Conservation (phyloP, 345 rosid genomes). For the Salix koriyanagi region DNA sequence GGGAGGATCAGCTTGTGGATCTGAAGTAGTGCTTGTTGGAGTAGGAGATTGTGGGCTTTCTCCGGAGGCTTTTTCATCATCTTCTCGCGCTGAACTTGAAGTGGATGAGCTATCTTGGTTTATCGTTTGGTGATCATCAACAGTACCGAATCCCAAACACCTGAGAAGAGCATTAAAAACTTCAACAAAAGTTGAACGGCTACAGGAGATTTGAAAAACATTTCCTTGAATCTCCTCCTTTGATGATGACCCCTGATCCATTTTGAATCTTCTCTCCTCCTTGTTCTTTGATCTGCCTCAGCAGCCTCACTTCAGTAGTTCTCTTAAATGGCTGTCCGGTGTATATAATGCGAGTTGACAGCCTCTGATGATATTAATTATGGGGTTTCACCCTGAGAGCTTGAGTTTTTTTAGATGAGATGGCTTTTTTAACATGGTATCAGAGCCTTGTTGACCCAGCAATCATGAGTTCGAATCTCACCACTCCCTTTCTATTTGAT, state of each 20-base stretch:
- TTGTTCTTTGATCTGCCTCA: background rate
- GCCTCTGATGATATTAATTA: background rate
- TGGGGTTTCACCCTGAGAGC: fast-evolving
- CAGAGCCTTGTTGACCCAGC: too few relatives aligned
- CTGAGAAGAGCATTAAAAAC: background rate
- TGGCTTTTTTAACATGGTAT: too few relatives aligned
- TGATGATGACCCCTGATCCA: background rate
- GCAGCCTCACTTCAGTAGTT: background rate
- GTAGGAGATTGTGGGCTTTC: background rate
- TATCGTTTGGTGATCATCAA: background rate
- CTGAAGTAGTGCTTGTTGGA: background rate
- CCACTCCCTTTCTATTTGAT: too few relatives aligned
- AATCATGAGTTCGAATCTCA: too few relatives aligned
- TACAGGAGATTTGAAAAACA: background rate
- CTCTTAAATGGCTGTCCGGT: background rate
- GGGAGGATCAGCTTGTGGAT: background rate
- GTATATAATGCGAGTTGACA: background rate
- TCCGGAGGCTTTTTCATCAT: background rate
- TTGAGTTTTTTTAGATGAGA: too few relatives aligned
- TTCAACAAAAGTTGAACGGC: background rate
- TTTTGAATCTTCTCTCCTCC: background rate
- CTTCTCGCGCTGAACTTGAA: background rate
- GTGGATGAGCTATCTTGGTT: background rate
- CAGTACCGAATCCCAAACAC: background rate
- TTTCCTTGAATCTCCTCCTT: too few relatives aligned